These are phyloP conservation scores for Xerocomellus chrysenteron DNA, from an alignment of 768 basidiomycete species.

Conservation along the genomic window DNA sequence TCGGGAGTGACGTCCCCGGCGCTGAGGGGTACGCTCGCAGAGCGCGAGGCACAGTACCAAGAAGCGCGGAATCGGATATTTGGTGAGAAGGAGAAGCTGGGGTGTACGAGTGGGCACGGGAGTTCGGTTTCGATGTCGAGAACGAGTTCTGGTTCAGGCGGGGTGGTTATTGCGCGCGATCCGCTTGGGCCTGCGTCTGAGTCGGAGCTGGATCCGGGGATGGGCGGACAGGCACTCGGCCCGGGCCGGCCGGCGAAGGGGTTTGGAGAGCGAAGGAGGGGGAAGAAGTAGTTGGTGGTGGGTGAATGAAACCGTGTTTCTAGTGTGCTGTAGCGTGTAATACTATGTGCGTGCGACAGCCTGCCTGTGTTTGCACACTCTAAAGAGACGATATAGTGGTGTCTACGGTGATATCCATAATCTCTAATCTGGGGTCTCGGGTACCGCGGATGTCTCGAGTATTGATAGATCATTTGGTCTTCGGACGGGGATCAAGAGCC, in stretches of 20 bases:
- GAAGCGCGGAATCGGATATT: slow-evolving; percentile 77
- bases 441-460: slow-evolving; percentile 6
- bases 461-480: not conserved
- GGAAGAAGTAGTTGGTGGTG: slow-evolving; percentile 9
- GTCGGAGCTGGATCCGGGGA: not conserved
- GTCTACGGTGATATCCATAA: not conserved
- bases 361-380: not conserved
- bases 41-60: slow-evolving; percentile 71
- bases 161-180: slow-evolving; percentile 28
- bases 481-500: not conserved
- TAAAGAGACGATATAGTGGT: not conserved
- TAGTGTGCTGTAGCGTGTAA: not conserved
- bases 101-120: not conserved
- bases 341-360: not conserved
- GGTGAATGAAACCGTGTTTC: not conserved
- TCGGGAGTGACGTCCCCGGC: slow-evolving; percentile 16
- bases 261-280: slow-evolving; percentile 26
- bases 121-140: not conserved
- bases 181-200: slow-evolving; percentile 32
- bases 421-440: not conserved
- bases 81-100: slow-evolving; percentile 31
- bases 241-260: slow-evolving; percentile 21
- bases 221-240: not conserved
- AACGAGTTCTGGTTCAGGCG: not conserved
- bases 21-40: slow-evolving; percentile 43